Evolutionary conservation across 2,329 filamentous ascomycete genomes (phyloP).

Genomic region (Cordyceps farinosa): DNA sequence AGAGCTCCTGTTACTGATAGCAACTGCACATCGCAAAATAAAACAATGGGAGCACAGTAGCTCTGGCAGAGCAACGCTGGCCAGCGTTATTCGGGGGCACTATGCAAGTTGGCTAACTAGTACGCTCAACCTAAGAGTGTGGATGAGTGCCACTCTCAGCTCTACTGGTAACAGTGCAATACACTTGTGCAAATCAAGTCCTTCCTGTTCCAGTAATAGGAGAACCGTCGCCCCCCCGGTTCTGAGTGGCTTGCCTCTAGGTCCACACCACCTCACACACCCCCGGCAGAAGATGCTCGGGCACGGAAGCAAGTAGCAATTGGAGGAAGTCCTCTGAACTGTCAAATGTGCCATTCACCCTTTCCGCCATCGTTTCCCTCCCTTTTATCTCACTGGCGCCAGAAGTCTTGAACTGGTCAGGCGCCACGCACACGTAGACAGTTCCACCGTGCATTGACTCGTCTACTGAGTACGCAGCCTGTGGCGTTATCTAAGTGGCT

Average conservation of each 20-base stretch:
- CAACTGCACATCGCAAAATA: background rate
- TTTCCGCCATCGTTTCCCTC: background rate
- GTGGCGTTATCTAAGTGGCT: background rate
- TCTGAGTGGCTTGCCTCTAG: conserved; percentile 2
- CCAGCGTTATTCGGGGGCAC: background rate
- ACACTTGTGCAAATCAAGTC: background rate
- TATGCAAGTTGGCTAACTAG: background rate
- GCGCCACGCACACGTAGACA: background rate
- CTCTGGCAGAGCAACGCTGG: background rate
- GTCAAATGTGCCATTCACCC: background rate
- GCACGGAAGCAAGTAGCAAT: background rate
- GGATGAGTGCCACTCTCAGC: background rate
- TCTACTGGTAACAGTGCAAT: background rate
- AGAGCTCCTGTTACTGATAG: background rate
- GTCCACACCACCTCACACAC: conserved; percentile 4
- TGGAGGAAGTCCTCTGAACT: background rate
- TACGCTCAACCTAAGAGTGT: background rate
- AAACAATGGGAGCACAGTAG: background rate
- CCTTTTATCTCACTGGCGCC: background rate
- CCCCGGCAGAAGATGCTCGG: background rate
- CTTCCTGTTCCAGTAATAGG: background rate
- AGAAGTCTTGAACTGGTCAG: background rate
- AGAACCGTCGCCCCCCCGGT: background rate
- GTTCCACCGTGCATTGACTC: background rate
- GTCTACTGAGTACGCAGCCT: background rate